A percentile compares a stretch with the other conserved stretches of the same genome.
These are phyloP conservation scores for Areca catechu DNA, from an alignment of 176 grass and related monocot genomes.

Conservation along the genomic window DNA sequence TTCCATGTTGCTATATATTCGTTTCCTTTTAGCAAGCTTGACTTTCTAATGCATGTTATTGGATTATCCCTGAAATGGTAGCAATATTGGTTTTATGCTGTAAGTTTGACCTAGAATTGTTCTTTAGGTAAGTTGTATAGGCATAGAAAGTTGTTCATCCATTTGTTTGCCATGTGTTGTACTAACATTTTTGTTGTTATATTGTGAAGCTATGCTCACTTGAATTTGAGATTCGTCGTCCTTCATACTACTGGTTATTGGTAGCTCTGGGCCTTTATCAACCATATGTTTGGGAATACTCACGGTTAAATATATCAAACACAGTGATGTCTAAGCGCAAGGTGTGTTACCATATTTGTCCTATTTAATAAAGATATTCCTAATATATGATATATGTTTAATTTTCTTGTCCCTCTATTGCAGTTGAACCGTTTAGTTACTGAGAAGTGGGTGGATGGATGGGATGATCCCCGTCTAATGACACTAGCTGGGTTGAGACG, in stretches of 20 bases:
- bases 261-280: slow-evolving; percentile 81
- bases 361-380: not conserved
- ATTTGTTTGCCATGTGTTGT: not conserved
- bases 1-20: no score
- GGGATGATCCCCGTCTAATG: slow-evolving; percentile 96
- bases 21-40: no score
- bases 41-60: no score
- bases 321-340: slow-evolving; percentile 98
- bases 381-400: slow-evolving; percentile 8
- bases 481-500: slow-evolving; percentile 77
- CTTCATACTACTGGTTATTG: slow-evolving; percentile 95
- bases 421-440: slow-evolving; percentile 90
- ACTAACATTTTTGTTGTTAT: not conserved
- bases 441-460: slow-evolving; percentile 95
- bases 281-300: slow-evolving; percentile 97
- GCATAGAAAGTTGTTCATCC: not conserved
- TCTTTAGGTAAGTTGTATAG: no score
- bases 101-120: no score
- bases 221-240: slow-evolving; percentile 94
- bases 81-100: no score
- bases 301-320: slow-evolving; percentile 89
- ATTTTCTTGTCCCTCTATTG: slow-evolving; percentile 4
- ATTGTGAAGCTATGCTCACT: slow-evolving; percentile 56
- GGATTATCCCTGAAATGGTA: no score
- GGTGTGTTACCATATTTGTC: slow-evolving; percentile 28